A percentile compares a stretch with the other conserved stretches of the same genome.
These are phyloP conservation scores for Daldinia sp. DNA, from an alignment of 2,329 filamentous ascomycete genomes.

Conservation along the genomic window DNA sequence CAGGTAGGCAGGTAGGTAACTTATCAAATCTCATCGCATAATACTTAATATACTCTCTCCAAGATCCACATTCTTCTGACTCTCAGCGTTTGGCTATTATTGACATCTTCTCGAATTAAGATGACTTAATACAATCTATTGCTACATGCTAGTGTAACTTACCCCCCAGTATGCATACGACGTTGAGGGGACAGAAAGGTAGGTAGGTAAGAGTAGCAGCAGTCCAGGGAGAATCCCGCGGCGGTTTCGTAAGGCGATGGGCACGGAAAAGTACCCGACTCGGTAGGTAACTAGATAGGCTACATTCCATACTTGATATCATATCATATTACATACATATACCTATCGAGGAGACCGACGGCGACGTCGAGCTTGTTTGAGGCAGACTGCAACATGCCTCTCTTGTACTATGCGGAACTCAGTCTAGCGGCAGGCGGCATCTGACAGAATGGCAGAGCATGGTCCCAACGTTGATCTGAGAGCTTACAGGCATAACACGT, in stretches of 20 bases:
- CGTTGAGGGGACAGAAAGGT: not conserved
- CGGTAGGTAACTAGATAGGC: too few species aligned
- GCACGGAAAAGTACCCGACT: not conserved
- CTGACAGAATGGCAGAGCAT: conserved; percentile 6
- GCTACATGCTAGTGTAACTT: too few species aligned
- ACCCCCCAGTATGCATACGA: not conserved
- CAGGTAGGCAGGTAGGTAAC: too few species aligned
- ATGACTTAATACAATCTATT: not conserved
- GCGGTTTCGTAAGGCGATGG: not conserved
- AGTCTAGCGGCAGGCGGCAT: conserved; percentile 11
- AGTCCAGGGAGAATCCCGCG: not conserved
- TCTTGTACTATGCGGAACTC: conserved; percentile 6
- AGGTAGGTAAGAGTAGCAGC: not conserved
- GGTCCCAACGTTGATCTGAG: conserved; percentile 23
- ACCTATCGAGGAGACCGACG: not conserved
- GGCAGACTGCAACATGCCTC: conserved; percentile 26
- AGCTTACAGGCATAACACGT: conserved; percentile 4
- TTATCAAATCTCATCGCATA: conserved; percentile 1
- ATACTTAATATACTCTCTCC: not conserved
- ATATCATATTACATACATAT: not conserved
- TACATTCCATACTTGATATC: too few species aligned
- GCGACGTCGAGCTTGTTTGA: conserved; percentile 13
- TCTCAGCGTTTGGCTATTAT: conserved; percentile 4
- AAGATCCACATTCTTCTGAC: conserved; percentile 12
- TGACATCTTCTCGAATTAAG: conserved; percentile 3